Evolutionary conservation across 495 filamentous ascomycete species (phyloP).

Genomic region (Penicillium antarcticum): DNA sequence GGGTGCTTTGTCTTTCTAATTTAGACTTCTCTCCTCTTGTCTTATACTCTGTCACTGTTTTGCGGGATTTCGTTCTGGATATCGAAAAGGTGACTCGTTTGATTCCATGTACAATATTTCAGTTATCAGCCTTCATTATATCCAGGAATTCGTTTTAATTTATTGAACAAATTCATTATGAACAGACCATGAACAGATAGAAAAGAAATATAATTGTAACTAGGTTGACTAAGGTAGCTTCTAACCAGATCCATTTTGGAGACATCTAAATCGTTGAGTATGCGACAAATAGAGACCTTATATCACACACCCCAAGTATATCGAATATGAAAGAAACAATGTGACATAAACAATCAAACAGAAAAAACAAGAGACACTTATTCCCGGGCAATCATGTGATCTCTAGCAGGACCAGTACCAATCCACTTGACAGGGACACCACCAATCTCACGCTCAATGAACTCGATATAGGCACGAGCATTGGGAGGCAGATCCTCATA

Average conservation of each 20-base stretch:
- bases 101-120: conserved; percentile 8
- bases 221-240: background rate
- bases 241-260: conserved; percentile 5
- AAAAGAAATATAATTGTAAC: background rate
- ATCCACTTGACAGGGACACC: conserved; percentile 73
- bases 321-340: conserved; percentile 7
- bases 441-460: conserved; percentile 68
- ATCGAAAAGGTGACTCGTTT: background rate
- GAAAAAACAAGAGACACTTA: conserved; percentile 12
- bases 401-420: conserved; percentile 72
- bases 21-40: conserved; percentile 27
- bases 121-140: background rate
- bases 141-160: conserved; percentile 1
- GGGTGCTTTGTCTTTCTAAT: conserved; percentile 9
- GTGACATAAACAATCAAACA: background rate
- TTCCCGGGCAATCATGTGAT: conserved; percentile 61
- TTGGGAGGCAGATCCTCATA: conserved; percentile 71
- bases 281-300: conserved; percentile 1
- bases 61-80: conserved; percentile 4
- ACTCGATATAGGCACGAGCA: conserved; percentile 71
- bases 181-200: background rate
- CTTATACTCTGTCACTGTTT: conserved; percentile 10
- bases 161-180: background rate
- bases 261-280: conserved; percentile 7
- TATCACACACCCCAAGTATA: conserved; percentile 6